Conservation (phyloP, 2,329 filamentous ascomycete species). For the Emmonsia crescens region DNA sequence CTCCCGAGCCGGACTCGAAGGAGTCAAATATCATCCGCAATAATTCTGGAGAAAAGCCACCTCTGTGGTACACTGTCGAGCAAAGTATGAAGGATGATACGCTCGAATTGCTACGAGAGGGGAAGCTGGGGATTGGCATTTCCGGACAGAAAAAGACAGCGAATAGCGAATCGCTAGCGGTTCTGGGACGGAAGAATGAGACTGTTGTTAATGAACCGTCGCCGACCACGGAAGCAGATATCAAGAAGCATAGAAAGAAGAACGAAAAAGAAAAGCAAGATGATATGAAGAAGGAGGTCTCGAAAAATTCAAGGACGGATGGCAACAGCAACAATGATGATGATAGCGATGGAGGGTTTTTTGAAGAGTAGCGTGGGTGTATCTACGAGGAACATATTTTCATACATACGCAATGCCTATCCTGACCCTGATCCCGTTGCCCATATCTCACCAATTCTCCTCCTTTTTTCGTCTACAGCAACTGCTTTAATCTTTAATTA, state of each 20-base stretch:
- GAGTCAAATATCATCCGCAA: conserved; percentile 16
- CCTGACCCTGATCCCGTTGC: no score
- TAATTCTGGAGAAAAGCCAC: conserved; percentile 23
- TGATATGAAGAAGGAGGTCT: not conserved
- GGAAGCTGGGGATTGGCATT: conserved; percentile 24
- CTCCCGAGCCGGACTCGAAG: conserved; percentile 14
- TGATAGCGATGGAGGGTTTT: conserved; percentile 19
- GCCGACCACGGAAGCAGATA: conserved; percentile 6
- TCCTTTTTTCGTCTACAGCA: no score
- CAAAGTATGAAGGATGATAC: conserved; percentile 34
- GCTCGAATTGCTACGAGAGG: conserved; percentile 32
- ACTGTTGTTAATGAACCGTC: not conserved
- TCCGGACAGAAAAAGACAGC: conserved; percentile 14
- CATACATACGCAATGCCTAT: not conserved
- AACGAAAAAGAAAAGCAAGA: conserved; percentile 1
- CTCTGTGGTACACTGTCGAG: conserved; percentile 37
- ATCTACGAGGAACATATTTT: not conserved
- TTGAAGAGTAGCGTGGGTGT: conserved; percentile 8
- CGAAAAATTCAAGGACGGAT: not conserved
- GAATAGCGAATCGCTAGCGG: not conserved
- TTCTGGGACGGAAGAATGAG: conserved; percentile 3
- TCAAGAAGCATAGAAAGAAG: conserved; percentile 5
- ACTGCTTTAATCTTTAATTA: no score
- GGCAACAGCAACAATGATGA: conserved; percentile 8
- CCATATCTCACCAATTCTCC: no score